Evolutionary conservation across 1,139 yeast species (phyloP), one percentile per base, ranked within the genome.

Genomic region (Taiozyma onychis): DNA sequence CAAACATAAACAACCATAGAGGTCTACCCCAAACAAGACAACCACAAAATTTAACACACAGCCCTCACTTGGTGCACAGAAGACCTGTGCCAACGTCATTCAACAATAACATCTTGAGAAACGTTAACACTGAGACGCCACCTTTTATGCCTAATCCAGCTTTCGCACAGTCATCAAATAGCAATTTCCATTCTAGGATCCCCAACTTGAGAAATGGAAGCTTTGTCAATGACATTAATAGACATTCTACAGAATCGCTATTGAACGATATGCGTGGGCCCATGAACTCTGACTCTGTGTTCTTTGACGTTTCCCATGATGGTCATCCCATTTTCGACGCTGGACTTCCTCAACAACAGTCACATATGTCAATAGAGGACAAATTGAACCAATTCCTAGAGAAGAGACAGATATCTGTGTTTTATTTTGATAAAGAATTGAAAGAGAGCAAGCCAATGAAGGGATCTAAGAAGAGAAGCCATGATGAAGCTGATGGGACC

Each of bases 221-320:
- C 41, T 44, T 48, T 13, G 26, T 46, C 10, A 41, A 44, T 26
- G 52, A 48, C n/a, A 48, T 54, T n/a, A 54, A 54, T 39, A 44
- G 49, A 18, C 39, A 46, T 10, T 54, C 57, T 3, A 44, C 51
- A 6, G 44, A 44, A 3, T 48, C 51, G n/a, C 41, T 54, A 22
- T 32, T 45, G 13, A 30, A 34, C 14, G 51, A 50, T 7, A 46
- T 48, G 47, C 16, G 46, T 18, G 24, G 35, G 6, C 28, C 32
- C 14, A 3, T 27, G 35, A 18, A n/a, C 14, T 13, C 44, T 24
- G 18, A 16, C 7, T 26, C 35, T 37, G 11, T 46, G 7, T 46
- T 30, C 28, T 16, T 14, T 6, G 35, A 39, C 24, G 11, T 37
- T 9, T 3, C 24, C 8, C 41, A 37, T 10, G 21, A 16, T 10